Percentiles rank a stretch among this genome's conserved stretches.
phyloP scores from a whole-genome alignment of 306 rosid species.

The Malus domestica region ASM211411v1 NC_041802.1:31719001-31719500 shows the following conservation, averaged over 20 bases:
- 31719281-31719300: slow-evolving; percentile 1
- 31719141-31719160: neutral
- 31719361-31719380: neutral
- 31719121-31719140: neutral
- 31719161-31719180: neutral
- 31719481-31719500: slow-evolving; percentile 59
- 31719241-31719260: slow-evolving; percentile 42
- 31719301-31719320: neutral
- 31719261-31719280: neutral
- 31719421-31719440: slow-evolving; percentile 88
- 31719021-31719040: no score
- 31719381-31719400: slow-evolving; percentile 48
- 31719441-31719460: slow-evolving; percentile 51
- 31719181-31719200: slow-evolving; percentile 30
- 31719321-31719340: neutral
- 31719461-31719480: slow-evolving; percentile 87
- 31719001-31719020: no score
- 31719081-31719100: slow-evolving; percentile 10
- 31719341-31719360: neutral
- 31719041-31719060: fast-evolving
- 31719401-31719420: slow-evolving; percentile 76
- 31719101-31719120: slow-evolving; percentile 3
- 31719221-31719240: slow-evolving; percentile 91
- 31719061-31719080: neutral
- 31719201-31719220: slow-evolving; percentile 80